Evolutionary conservation across 2,329 filamentous ascomycete genomes (phyloP).

Genomic region (Diaporthe nobilis): DNA sequence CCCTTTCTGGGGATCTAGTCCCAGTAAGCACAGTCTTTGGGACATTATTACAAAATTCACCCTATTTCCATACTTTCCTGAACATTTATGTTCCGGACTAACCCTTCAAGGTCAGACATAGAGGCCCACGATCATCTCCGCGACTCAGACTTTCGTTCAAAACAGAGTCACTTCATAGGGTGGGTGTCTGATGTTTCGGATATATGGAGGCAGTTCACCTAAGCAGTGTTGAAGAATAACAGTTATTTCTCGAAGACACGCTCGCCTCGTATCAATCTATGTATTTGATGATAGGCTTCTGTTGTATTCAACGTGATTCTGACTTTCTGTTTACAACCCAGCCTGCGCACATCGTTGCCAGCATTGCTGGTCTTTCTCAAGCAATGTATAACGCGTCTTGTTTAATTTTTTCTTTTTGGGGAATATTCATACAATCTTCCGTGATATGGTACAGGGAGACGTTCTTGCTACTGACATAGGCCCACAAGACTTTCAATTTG

Average conservation of each 20-base stretch:
- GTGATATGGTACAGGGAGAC: background rate
- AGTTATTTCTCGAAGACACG: too few species aligned
- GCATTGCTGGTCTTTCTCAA: too few species aligned
- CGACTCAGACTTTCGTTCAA: background rate
- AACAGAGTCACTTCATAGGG: background rate
- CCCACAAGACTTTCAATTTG: background rate
- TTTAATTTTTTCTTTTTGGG: too few species aligned
- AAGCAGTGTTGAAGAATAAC: too few species aligned
- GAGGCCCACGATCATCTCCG: background rate
- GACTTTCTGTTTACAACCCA: background rate
- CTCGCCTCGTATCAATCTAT: background rate
- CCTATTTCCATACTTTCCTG: accelerated
- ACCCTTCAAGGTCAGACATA: background rate
- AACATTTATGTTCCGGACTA: background rate
- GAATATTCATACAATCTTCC: background rate
- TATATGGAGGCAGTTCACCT: background rate
- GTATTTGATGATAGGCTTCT: background rate
- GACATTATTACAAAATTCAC: background rate
- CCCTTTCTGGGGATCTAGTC: background rate
- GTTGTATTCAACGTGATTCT: background rate
- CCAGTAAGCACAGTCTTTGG: background rate
- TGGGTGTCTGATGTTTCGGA: background rate
- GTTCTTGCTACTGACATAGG: background rate
- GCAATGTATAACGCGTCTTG: too few species aligned
- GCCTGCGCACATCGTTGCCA: background rate